Evolutionary conservation across 1,139 yeast genomes (phyloP).

Genomic region (Debaryomyces sp.): DNA sequence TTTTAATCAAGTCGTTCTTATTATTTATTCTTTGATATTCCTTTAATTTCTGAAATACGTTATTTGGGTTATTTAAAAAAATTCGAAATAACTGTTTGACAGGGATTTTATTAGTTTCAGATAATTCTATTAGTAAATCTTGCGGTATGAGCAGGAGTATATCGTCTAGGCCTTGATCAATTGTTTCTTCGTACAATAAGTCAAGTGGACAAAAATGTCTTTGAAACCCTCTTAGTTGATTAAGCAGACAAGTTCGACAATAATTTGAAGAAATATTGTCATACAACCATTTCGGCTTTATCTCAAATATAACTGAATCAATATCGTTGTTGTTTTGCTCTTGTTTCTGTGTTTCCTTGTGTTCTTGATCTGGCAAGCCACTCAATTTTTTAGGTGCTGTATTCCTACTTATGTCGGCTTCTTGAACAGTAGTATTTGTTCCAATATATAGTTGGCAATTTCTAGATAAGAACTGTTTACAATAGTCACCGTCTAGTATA

Average conservation of each 20-base stretch:
- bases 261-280: constrained; percentile 41
- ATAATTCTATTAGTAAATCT: constrained; percentile 20
- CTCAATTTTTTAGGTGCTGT: not conserved
- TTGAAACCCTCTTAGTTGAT: constrained; percentile 33
- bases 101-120: constrained; percentile 30
- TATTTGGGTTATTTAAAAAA: constrained; percentile 33
- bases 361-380: not conserved
- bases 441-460: constrained; percentile 38
- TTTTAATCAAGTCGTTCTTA: constrained; percentile 37
- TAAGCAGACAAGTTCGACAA: constrained; percentile 49
- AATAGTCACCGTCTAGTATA: constrained; percentile 37
- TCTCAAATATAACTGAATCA: constrained; percentile 39
- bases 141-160: constrained; percentile 32
- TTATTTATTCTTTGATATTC: constrained; percentile 39
- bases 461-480: constrained; percentile 32
- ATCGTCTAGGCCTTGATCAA: constrained; percentile 39
- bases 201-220: constrained; percentile 52
- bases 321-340: constrained; percentile 15
- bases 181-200: constrained; percentile 34
- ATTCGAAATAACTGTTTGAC: constrained; percentile 28
- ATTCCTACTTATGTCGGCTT: not conserved
- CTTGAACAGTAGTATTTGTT: not conserved
- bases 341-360: not conserved
- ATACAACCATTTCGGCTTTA: constrained; percentile 54
- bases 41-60: constrained; percentile 42